A percentile compares a stretch with the other conserved stretches of the same genome.
Evolutionary conservation across 495 filamentous ascomycete species (phyloP).

Genomic region (Chaetomium cochliodes): DNA sequence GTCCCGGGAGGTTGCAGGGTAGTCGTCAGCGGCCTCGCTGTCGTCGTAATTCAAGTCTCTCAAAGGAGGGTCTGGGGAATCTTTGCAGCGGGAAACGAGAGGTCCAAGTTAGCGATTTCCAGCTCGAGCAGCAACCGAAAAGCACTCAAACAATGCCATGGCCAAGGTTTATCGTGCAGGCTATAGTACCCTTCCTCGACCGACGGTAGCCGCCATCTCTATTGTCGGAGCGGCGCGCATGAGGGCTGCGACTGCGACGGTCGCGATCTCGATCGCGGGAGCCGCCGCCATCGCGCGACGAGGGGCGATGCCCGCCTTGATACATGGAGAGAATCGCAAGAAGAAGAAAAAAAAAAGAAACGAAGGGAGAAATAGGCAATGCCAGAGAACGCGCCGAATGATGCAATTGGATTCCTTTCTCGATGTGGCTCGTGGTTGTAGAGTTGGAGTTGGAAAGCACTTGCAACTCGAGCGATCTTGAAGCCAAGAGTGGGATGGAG

Average conservation of each 20-base stretch:
- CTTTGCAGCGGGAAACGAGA: constrained; percentile 22
- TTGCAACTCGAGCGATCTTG: neutral
- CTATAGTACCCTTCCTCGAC: constrained; percentile 50
- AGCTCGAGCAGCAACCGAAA: constrained; percentile 19
- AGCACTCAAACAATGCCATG: constrained; percentile 20
- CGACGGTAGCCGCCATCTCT: constrained; percentile 37
- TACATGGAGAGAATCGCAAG: constrained; percentile 24
- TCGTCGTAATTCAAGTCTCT: constrained; percentile 37
- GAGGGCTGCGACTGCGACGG: constrained; percentile 23
- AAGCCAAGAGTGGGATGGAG: constrained; percentile 14
- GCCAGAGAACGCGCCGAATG: too few relatives aligned
- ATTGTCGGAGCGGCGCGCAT: constrained; percentile 29
- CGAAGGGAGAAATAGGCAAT: neutral
- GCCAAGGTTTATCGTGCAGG: constrained; percentile 26
- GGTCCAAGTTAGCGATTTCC: constrained; percentile 35
- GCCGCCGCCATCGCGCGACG: constrained; percentile 26
- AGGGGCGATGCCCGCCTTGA: constrained; percentile 24
- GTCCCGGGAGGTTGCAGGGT: constrained; percentile 11
- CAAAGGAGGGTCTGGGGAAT: constrained; percentile 24
- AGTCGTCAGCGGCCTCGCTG: constrained; percentile 19
- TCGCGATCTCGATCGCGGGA: constrained; percentile 24
- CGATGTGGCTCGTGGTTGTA: neutral
- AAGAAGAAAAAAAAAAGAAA: constrained; percentile 19
- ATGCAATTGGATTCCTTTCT: neutral
- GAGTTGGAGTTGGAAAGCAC: neutral